These are phyloP conservation scores for Maudiozyma pseudohumilis DNA, from an alignment of 805 yeast species.

Conservation along the genomic window DNA sequence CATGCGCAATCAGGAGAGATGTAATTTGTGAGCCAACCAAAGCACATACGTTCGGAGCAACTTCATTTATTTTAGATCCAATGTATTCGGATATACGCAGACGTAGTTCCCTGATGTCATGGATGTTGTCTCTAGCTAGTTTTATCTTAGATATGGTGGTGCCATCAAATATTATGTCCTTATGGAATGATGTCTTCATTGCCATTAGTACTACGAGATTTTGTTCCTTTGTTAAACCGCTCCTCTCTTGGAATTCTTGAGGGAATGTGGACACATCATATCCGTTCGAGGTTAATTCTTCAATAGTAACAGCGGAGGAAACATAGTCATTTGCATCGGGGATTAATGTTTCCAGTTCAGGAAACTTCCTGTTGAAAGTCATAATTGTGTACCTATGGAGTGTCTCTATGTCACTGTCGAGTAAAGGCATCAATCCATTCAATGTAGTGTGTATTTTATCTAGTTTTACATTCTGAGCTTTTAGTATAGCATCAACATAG, in stretches of 20 bases:
- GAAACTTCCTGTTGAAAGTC: conserved; percentile 52
- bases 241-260: conserved; percentile 26
- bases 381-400: conserved; percentile 41
- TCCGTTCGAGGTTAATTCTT: conserved; percentile 30
- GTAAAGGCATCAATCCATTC: conserved; percentile 44
- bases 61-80: conserved; percentile 41
- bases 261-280: conserved; percentile 17
- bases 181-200: conserved; percentile 38
- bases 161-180: conserved; percentile 20
- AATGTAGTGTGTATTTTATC: conserved; percentile 35
- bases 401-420: conserved; percentile 43
- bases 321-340: no score
- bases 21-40: conserved; percentile 65
- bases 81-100: conserved; percentile 42
- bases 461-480: not conserved
- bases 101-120: conserved; percentile 37
- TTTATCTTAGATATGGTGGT: conserved; percentile 27
- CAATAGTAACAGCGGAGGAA: no score
- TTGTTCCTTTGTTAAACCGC: conserved; percentile 50
- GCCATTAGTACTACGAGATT: conserved; percentile 67
- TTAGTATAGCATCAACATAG: conserved; percentile 1
- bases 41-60: conserved; percentile 74
- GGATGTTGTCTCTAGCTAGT: conserved; percentile 37
- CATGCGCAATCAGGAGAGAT: conserved; percentile 57
- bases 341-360: conserved; percentile 58